These are phyloP conservation scores for Candolleomyces efflorescens DNA, from an alignment of 768 basidiomycete genomes.

Conservation along the genomic window DNA sequence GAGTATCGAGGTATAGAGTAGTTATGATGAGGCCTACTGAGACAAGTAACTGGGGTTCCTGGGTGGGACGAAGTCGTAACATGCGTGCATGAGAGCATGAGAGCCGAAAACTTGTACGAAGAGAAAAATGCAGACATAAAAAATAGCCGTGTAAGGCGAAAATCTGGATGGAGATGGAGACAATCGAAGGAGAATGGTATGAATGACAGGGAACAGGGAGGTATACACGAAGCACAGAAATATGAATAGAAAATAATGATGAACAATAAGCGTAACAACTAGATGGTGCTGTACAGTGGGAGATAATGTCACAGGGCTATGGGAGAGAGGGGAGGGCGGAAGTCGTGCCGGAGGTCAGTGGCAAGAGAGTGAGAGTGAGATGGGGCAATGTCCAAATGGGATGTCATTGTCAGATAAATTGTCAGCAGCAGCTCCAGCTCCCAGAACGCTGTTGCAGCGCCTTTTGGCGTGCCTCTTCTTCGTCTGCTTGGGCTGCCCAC, in stretches of 20 bases:
- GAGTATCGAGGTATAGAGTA: slow-evolving; percentile 4
- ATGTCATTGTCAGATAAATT: slow-evolving; percentile 14
- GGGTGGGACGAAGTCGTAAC: too few relatives aligned
- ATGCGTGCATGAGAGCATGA: too few relatives aligned
- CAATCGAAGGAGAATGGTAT: background rate
- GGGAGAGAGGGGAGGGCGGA: slow-evolving; percentile 6
- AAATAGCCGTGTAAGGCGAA: background rate
- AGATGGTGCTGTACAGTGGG: slow-evolving; percentile 9
- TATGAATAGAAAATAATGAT: slow-evolving; percentile 3
- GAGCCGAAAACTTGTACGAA: slow-evolving; percentile 4
- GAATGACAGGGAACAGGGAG: slow-evolving; percentile 4
- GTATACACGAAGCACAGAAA: background rate
- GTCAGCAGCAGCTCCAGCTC: slow-evolving; percentile 69
- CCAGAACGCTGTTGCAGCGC: slow-evolving; percentile 37
- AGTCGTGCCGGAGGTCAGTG: slow-evolving; percentile 4
- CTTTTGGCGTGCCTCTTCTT: slow-evolving; percentile 65
- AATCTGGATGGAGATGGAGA: background rate
- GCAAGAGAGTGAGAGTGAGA: slow-evolving; percentile 14
- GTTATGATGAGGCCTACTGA: background rate
- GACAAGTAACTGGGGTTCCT: too few relatives aligned
- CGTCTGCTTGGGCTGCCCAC: slow-evolving; percentile 79
- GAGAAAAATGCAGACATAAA: slow-evolving; percentile 18
- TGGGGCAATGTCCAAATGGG: slow-evolving; percentile 14
- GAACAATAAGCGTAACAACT: slow-evolving; percentile 4
- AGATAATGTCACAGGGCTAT: slow-evolving; percentile 7